These are phyloP conservation scores for Silene conica DNA, from an alignment of 148 eudicot species.

Conservation along the genomic window DNA sequence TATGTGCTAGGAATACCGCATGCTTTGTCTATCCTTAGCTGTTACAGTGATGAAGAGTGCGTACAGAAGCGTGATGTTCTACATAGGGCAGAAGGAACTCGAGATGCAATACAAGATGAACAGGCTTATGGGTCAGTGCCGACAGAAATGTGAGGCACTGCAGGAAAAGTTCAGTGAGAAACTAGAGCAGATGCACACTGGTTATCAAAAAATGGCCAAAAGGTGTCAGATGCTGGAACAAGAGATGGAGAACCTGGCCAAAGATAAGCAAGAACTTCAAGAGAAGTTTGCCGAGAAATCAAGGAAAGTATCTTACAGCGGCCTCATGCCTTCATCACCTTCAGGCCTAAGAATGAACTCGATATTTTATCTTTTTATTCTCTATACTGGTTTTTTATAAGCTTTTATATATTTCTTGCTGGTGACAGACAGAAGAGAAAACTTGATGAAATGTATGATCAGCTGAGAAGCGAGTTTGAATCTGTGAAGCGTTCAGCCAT, in stretches of 20 bases:
- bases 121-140: conserved; percentile 62
- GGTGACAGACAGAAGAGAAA: conserved; percentile 79
- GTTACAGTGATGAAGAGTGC: conserved; percentile 81
- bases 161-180: conserved; percentile 80
- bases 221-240: conserved; percentile 92
- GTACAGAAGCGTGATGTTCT: conserved; percentile 85
- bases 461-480: conserved; percentile 78
- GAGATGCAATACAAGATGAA: conserved; percentile 95
- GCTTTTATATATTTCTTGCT: conserved; percentile 15
- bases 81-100: conserved; percentile 77
- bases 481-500: conserved; percentile 74
- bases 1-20: not conserved
- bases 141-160: conserved; percentile 79
- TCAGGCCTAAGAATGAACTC: not conserved
- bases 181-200: conserved; percentile 74
- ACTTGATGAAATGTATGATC: conserved; percentile 98
- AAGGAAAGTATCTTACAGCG: conserved; percentile 37
- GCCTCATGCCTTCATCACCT: not conserved
- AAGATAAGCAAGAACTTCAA: conserved; percentile 87
- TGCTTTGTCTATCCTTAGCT: conserved; percentile 41
- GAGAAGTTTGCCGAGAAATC: conserved; percentile 91
- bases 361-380: not conserved
- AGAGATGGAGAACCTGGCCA: conserved; percentile 68
- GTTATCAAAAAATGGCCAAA: conserved; percentile 87
- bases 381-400: conserved; percentile 13